A percentile compares a stretch with the other conserved stretches of the same genome.
These are phyloP conservation scores for Nidularia pulvinata DNA, from an alignment of 768 basidiomycete genomes.

Conservation along the genomic window DNA sequence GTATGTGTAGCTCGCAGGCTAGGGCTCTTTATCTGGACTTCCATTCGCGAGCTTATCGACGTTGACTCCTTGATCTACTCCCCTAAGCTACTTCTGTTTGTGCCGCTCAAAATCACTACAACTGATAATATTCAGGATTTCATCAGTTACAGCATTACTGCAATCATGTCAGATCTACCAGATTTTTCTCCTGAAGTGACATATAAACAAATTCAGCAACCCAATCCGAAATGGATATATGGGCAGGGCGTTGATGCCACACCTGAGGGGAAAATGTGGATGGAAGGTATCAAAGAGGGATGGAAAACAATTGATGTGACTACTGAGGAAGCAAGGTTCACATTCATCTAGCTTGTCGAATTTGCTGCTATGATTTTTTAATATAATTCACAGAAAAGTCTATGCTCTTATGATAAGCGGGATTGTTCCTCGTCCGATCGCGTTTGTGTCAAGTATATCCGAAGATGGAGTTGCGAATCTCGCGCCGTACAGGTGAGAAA, in stretches of 20 bases:
- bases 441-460: slow-evolving; percentile 65
- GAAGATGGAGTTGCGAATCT: slow-evolving; percentile 54
- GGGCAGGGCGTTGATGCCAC: slow-evolving; percentile 29
- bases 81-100: no score
- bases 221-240: slow-evolving; percentile 37
- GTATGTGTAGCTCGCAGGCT: no score
- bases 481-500: slow-evolving; percentile 49
- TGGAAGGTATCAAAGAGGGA: slow-evolving; percentile 40
- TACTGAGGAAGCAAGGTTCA: slow-evolving; percentile 29
- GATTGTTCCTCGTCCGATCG: slow-evolving; percentile 66
- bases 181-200: slow-evolving; percentile 13
- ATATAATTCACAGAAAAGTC: slow-evolving; percentile 16
- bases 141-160: no score
- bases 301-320: slow-evolving; percentile 34
- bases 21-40: no score
- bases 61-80: no score
- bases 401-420: slow-evolving; percentile 54
- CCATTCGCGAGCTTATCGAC: no score
- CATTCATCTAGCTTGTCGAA: not conserved
- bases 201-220: slow-evolving; percentile 27
- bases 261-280: slow-evolving; percentile 33
- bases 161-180: slow-evolving; percentile 8
- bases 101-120: no score
- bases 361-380: not conserved
- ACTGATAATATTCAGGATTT: no score